Percentiles rank a stretch among this genome's conserved stretches.
These are phyloP conservation scores for Liriodendron chinense DNA, from an alignment of 164 flowering plant species.

Conservation along the genomic window DNA sequence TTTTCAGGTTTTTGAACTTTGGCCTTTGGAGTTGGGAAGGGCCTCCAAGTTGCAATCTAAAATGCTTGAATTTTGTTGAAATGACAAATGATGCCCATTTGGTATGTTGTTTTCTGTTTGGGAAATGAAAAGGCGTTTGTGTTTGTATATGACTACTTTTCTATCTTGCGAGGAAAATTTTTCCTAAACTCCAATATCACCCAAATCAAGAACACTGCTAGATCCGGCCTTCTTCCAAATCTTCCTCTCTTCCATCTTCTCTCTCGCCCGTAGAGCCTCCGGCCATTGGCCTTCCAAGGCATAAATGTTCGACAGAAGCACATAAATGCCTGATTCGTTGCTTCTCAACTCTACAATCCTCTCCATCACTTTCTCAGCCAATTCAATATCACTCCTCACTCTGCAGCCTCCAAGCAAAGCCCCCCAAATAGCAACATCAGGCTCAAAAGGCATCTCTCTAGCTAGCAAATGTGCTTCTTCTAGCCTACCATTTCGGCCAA, in stretches of 20 bases:
- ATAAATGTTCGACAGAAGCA: slow-evolving; percentile 43
- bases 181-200: not conserved
- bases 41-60: no score
- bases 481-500: slow-evolving; percentile 37
- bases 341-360: slow-evolving; percentile 24
- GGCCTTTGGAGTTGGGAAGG: no score
- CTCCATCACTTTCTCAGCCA: slow-evolving; percentile 33
- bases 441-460: slow-evolving; percentile 35
- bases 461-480: slow-evolving; percentile 34
- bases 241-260: slow-evolving; percentile 30
- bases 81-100: no score
- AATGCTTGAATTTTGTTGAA: no score
- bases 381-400: slow-evolving; percentile 26
- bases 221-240: slow-evolving; percentile 31
- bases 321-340: slow-evolving; percentile 36
- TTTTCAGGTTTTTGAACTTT: no score
- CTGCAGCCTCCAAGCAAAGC: slow-evolving; percentile 44
- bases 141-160: not conserved
- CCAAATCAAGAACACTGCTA: slow-evolving; percentile 17
- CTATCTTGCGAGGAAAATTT: not conserved
- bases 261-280: slow-evolving; percentile 31
- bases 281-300: slow-evolving; percentile 41
- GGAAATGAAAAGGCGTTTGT: not conserved
- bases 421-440: slow-evolving; percentile 44
- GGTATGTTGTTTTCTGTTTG: not conserved